Conservation (phyloP, 768 basidiomycete genomes). For the Suillus lakei region DNA sequence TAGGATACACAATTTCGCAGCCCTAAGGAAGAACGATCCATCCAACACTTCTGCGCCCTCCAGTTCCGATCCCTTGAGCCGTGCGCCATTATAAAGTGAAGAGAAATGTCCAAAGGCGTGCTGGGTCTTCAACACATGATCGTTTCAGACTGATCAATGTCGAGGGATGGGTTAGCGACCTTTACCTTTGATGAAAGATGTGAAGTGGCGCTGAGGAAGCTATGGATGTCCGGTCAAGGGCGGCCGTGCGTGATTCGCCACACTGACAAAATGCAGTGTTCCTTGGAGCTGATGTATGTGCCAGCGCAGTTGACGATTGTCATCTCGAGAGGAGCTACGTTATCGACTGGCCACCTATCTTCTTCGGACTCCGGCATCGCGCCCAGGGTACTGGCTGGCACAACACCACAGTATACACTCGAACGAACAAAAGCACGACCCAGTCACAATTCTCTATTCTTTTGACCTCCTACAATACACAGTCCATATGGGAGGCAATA, state of each 20-base stretch:
- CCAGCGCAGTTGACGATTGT: background rate
- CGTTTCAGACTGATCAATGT: too few relatives aligned
- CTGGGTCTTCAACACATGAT: too few relatives aligned
- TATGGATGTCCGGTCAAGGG: too few relatives aligned
- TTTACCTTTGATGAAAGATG: too few relatives aligned
- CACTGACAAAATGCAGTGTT: too few relatives aligned
- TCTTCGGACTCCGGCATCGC: background rate
- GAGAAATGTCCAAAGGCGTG: too few relatives aligned
- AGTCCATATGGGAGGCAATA: background rate
- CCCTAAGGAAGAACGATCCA: background rate
- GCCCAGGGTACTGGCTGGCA: background rate
- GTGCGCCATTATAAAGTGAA: background rate
- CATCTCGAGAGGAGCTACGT: background rate
- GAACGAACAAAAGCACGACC: background rate
- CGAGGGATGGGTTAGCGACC: too few relatives aligned
- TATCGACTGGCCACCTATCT: background rate
- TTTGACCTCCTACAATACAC: slow-evolving; percentile 6
- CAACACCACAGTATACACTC: background rate
- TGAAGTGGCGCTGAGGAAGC: too few relatives aligned
- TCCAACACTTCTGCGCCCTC: too few relatives aligned
- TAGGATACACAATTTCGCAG: too few relatives aligned
- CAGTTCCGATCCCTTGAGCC: background rate
- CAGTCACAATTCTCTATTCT: background rate
- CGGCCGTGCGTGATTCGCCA: too few relatives aligned
- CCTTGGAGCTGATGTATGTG: too few relatives aligned